These are phyloP conservation scores for Daldinia bambusicola DNA, from an alignment of 495 filamentous ascomycete genomes.

Conservation along the genomic window DNA sequence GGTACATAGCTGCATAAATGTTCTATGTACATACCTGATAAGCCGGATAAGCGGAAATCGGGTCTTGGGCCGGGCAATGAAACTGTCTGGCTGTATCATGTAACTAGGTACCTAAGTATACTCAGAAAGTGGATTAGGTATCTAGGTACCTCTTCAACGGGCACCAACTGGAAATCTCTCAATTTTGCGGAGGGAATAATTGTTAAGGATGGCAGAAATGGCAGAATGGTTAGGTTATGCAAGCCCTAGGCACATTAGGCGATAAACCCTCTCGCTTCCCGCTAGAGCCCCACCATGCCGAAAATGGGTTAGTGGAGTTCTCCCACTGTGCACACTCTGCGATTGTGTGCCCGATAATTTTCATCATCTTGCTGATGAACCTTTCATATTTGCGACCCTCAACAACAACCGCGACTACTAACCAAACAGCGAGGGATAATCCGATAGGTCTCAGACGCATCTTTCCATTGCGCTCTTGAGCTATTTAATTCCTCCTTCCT, in stretches of 20 bases:
- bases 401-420: constrained; percentile 51
- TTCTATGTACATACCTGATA: too few species aligned
- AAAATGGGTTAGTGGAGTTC: constrained; percentile 49
- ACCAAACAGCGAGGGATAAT: constrained; percentile 48
- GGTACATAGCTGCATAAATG: too few species aligned
- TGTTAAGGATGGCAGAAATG: too few species aligned
- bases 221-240: constrained; percentile 54
- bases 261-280: constrained; percentile 52
- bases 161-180: neutral
- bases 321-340: constrained; percentile 46
- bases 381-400: constrained; percentile 47
- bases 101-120: too few species aligned
- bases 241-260: constrained; percentile 56
- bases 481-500: constrained; percentile 45
- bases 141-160: neutral
- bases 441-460: constrained; percentile 47
- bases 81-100: too few species aligned
- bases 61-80: too few species aligned
- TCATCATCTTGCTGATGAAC: constrained; percentile 32
- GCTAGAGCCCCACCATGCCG: constrained; percentile 47
- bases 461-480: constrained; percentile 46
- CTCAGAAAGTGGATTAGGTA: too few species aligned
- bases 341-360: constrained; percentile 48
- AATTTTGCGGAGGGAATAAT: too few species aligned
- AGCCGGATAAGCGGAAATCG: too few species aligned